Percentiles rank a stretch among this genome's conserved stretches.
Conservation (phyloP, 164 flowering plant genomes). For the Stephania cephalantha region DNA sequence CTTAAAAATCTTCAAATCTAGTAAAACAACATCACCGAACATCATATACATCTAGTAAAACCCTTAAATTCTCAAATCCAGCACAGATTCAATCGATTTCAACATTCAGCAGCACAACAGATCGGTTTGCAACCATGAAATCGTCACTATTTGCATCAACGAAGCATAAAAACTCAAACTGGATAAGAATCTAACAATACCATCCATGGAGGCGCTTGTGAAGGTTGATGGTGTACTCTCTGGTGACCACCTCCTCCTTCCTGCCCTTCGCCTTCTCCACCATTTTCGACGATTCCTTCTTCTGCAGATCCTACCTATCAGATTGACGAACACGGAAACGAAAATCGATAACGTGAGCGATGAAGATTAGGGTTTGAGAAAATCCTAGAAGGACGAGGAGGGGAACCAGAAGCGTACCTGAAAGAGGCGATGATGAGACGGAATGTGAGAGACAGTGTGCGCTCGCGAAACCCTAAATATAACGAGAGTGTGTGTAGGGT, state of each 20-base stretch:
- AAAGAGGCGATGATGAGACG: not conserved
- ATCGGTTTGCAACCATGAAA: too few relatives aligned
- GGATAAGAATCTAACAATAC: not conserved
- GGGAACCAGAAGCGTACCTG: not conserved
- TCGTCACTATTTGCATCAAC: not conserved
- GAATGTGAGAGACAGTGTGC: not conserved
- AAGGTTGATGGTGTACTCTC: conserved; percentile 13
- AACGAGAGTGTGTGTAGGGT: not conserved
- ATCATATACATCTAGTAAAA: too few relatives aligned
- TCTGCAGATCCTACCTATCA: not conserved
- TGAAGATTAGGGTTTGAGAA: too few relatives aligned
- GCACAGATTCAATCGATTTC: too few relatives aligned
- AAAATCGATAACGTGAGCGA: not conserved
- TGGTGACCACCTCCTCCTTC: conserved; percentile 13
- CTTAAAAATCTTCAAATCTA: too few relatives aligned
- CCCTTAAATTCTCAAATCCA: too few relatives aligned
- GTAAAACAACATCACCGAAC: too few relatives aligned
- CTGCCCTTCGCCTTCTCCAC: conserved; percentile 11
- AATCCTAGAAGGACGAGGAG: not conserved
- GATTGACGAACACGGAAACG: not conserved
- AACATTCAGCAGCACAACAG: too few relatives aligned
- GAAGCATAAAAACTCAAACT: not conserved
- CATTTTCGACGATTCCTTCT: conserved; percentile 4
- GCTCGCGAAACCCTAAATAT: not conserved
- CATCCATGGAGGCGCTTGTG: conserved; percentile 15